A percentile compares a stretch with the other conserved stretches of the same genome.
Conservation (phyloP, 2,329 filamentous ascomycete species). For the Aspergillus hiratsukae region DNA sequence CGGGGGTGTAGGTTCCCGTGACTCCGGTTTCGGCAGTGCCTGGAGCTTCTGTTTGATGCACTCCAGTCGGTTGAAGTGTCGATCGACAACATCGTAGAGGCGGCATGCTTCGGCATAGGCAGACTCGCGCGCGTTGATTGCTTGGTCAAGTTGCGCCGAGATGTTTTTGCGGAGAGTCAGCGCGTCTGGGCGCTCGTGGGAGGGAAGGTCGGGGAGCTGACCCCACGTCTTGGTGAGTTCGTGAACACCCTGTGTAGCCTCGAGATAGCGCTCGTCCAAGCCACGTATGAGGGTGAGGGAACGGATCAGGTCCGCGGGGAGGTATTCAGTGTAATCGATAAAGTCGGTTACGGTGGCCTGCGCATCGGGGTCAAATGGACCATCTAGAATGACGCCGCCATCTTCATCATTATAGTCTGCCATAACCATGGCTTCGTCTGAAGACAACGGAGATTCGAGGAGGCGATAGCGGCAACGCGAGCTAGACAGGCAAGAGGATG, state of each 20-base stretch:
- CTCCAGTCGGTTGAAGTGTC: constrained; percentile 53
- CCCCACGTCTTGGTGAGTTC: constrained; percentile 42
- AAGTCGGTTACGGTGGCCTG: constrained; percentile 64
- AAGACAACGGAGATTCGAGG: constrained; percentile 11
- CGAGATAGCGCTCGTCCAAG: constrained; percentile 43
- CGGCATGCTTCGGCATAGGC: constrained; percentile 54
- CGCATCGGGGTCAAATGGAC: constrained; percentile 57
- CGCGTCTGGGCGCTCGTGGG: constrained; percentile 48
- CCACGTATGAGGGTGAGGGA: constrained; percentile 58
- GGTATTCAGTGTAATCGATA: constrained; percentile 66
- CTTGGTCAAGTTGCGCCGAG: constrained; percentile 51
- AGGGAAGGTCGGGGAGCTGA: constrained; percentile 48
- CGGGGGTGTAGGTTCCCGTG: constrained; percentile 55
- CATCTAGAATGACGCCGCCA: constrained; percentile 42
- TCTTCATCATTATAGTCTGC: constrained; percentile 40
- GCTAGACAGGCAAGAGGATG: constrained; percentile 7
- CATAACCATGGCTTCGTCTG: constrained; percentile 29
- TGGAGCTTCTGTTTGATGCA: constrained; percentile 60
- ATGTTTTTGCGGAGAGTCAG: constrained; percentile 52
- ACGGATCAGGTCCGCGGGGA: constrained; percentile 60
- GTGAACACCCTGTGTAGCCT: constrained; percentile 39
- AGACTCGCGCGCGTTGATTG: constrained; percentile 53
- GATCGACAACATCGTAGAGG: constrained; percentile 54
- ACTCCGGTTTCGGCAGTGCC: constrained; percentile 56
- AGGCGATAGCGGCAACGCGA: constrained; percentile 4